A percentile compares a stretch with the other conserved stretches of the same genome.
Conservation (phyloP, 2,329 filamentous ascomycete genomes). For the Colletotrichum sojae region DNA sequence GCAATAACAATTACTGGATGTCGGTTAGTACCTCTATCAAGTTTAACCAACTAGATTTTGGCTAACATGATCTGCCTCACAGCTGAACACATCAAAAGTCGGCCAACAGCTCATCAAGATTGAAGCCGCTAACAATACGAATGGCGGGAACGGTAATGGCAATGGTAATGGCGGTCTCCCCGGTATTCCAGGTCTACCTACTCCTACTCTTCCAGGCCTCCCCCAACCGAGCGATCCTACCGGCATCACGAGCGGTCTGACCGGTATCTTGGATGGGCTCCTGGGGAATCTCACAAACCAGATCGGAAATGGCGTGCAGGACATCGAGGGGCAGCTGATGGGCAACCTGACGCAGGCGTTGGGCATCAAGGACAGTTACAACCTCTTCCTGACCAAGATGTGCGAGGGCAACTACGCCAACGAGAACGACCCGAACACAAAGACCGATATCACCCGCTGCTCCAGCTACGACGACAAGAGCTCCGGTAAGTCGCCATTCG, state of each 20-base stretch:
- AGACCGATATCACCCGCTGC: constrained; percentile 34
- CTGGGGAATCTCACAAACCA: constrained; percentile 41
- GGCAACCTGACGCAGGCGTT: constrained; percentile 42
- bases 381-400: constrained; percentile 42
- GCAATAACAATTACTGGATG: constrained; percentile 35
- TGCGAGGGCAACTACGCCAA: constrained; percentile 43
- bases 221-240: constrained; percentile 16
- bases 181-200: constrained; percentile 19
- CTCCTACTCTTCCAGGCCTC: constrained; percentile 7
- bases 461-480: constrained; percentile 33
- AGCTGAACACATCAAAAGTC: constrained; percentile 43
- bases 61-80: neutral
- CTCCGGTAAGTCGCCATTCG: constrained; percentile 14
- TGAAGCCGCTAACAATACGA: constrained; percentile 26
- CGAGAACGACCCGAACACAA: constrained; percentile 30
- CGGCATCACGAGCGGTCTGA: constrained; percentile 35
- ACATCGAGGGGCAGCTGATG: constrained; percentile 44
- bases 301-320: constrained; percentile 41
- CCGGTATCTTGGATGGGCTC: constrained; percentile 36
- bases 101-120: constrained; percentile 41
- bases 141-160: constrained; percentile 22
- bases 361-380: constrained; percentile 44
- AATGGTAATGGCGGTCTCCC: constrained; percentile 19
- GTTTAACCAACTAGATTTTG: rapidly evolving
- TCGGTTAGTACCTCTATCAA: constrained; percentile 1